Base-by-base conservation (phyloP, 140 eudicot species). In the Flaveria floridana region DNA sequence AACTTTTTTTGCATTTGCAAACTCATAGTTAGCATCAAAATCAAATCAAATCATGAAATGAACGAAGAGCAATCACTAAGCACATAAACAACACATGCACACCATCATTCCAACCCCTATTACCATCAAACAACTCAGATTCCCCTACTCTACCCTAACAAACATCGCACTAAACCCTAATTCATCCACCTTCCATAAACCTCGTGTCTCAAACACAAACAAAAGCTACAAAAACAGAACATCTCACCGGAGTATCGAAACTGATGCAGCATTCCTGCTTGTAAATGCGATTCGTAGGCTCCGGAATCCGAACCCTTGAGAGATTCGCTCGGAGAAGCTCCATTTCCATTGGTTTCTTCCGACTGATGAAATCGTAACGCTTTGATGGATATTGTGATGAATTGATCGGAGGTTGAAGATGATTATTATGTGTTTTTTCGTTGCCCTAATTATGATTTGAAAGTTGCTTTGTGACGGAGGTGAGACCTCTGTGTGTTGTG, bases 231-330 rank as follows among this genome's bases (percentile, higher is more conserved):
- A 71, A 19, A 58, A 23, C 9, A 56, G 18, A 21, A 30, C 8
- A 44, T 65, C 15, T 21, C 65, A 93, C 99, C 91, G 99, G 99
- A 80, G 97, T 90, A 57, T 93, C 96, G 72, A 88, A 93, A 8
- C 90, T 90, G 79, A 93, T 80, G 78, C 99, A 93, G 79, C 99
- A 93, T 78, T 93, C 99, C 5, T 90, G 89, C 78, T 90, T 93
- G 84, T 88, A 93, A 79, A 93, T 85, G 70, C 99, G 97, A 84
- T 86, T 85, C 8, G 97, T 90, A 3, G 99, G 99, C 68, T 90
- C 99, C 14, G 99, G 96, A 56, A 90, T 93, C 16, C 99, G 89
- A 62, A 93, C 94, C 14, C 86, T 84, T 2, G 88, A 77, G 65
- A 93, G 89, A 80, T 90, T 83, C 73, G 91, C 28, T 39, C 99